Percentiles rank a stretch among this genome's conserved stretches.
Evolutionary conservation across 2,329 filamentous ascomycete genomes (phyloP).

Genomic region (Clonostachys solani): DNA sequence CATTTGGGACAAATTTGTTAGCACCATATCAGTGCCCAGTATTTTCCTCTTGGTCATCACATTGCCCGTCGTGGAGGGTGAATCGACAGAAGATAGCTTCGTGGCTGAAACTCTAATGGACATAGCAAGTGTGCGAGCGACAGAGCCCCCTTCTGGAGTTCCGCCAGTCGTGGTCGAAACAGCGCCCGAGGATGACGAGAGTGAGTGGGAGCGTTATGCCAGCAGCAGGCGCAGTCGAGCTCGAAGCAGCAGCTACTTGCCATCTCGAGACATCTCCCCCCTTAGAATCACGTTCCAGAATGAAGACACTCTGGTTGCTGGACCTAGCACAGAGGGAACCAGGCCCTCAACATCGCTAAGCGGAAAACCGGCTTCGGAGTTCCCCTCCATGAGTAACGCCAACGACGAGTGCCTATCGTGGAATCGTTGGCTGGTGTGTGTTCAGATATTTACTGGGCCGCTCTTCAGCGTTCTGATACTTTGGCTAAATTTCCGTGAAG

Average conservation of each 20-base stretch:
- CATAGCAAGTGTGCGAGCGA: not conserved
- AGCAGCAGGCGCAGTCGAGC: conserved; percentile 35
- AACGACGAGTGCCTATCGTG: conserved; percentile 54
- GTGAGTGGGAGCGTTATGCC: conserved; percentile 55
- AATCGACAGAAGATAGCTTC: conserved; percentile 41
- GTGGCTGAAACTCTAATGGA: conserved; percentile 14
- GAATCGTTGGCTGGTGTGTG: conserved; percentile 85
- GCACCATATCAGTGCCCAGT: conserved; percentile 79
- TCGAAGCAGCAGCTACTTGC: conserved; percentile 14
- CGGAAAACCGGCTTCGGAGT: conserved; percentile 21
- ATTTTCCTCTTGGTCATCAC: conserved; percentile 89
- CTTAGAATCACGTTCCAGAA: conserved; percentile 10
- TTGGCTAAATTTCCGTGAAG: conserved; percentile 64
- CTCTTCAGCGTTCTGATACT: conserved; percentile 75
- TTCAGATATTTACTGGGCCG: conserved; percentile 85
- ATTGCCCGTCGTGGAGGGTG: conserved; percentile 81
- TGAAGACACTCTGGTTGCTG: conserved; percentile 10
- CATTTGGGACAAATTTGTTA: conserved; percentile 80
- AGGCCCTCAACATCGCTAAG: not conserved
- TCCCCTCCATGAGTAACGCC: conserved; percentile 21
- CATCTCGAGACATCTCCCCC: conserved; percentile 2
- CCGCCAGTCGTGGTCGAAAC: conserved; percentile 28
- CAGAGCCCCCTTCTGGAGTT: conserved; percentile 14
- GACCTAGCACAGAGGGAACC: conserved; percentile 5
- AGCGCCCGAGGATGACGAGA: conserved; percentile 31